Base-by-base conservation (phyloP, 2,329 filamentous ascomycete species). In the Beauveria bassiana region DNA sequence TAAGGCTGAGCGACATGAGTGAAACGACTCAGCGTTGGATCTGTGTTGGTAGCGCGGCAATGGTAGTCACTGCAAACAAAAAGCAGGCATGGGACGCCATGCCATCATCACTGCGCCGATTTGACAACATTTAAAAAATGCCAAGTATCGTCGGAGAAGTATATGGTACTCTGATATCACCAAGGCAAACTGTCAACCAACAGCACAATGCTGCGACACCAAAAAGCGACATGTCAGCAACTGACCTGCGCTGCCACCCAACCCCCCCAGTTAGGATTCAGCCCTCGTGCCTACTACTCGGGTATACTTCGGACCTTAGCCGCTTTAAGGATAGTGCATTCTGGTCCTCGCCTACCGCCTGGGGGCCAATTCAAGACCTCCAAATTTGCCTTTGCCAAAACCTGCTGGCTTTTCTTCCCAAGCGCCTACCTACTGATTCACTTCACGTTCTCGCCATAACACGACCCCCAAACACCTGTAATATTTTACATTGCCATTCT, bases 391-490 rank as follows among this genome's bases (percentile, higher is more conserved):
- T 68, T 66, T 67, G 64, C 65, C 65, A 60, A 66, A 69, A 71
- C 69, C 68, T 71, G 65, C 69, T 70, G 71, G 69, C 72, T 74
- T 73, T 69, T 65, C 65, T 64, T 65, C 68, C 68, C 45, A 34
- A 63, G 45, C 53, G 52, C 61, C 46, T 14, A 38, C 34, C 18
- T 46, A 40, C 52, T 62, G 42, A 51, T 43, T 38, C 26, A 58
- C 51, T 51, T 57, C 50, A 61, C 55, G 46, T 45, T 59, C 43
- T 24, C 61, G 56, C 43, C 66, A 68, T 66, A 64, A 65, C 68
- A 69, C 69, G 63, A 68, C 64, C 69, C 63, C 62, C 65, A 67
- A 66, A 66, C 65, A 57, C 63, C 46, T 62, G 61, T 62, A 59
- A 50, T 42, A 54, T n/a, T 42, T 56, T 55, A 46, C 45, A 34